Conservation (phyloP, 805 yeast species). For the Candida piceae region DNA sequence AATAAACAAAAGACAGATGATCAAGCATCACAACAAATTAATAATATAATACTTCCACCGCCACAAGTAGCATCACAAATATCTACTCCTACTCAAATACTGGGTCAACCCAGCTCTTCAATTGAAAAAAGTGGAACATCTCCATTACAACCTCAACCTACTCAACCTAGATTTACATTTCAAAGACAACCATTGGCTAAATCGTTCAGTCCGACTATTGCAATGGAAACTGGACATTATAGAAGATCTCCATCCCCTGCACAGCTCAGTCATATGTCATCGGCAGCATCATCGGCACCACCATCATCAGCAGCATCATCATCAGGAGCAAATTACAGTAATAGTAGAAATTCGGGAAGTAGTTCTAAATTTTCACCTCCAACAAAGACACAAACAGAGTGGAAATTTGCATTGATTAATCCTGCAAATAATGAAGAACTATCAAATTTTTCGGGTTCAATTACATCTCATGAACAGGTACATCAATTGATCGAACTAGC, state of each 20-base stretch:
- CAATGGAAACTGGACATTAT: conserved; percentile 5
- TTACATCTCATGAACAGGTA: conserved; percentile 49
- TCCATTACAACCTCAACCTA: neutral
- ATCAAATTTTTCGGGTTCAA: conserved; percentile 41
- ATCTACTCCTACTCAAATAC: neutral
- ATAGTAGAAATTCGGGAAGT: no score
- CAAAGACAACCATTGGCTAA: conserved; percentile 17
- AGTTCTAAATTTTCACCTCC: conserved; percentile 26
- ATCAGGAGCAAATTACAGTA: no score
- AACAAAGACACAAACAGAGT: conserved; percentile 40
- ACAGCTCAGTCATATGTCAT: no score
- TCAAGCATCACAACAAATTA: no score
- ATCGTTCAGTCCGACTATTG: conserved; percentile 6
- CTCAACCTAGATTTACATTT: conserved; percentile 8
- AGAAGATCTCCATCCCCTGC: conserved; percentile 10
- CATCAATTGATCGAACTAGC: conserved; percentile 58
- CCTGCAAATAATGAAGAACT: conserved; percentile 40
- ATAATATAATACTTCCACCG: neutral
- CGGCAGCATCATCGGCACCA: neutral
- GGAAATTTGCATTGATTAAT: conserved; percentile 54
- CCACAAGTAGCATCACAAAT: neutral
- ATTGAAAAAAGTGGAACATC: neutral
- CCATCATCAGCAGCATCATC: neutral
- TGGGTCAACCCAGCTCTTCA: no score
- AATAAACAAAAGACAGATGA: no score